Base-by-base conservation (phyloP, 129 eudicot genomes). In the Smallanthus sonchifolius region DNA sequence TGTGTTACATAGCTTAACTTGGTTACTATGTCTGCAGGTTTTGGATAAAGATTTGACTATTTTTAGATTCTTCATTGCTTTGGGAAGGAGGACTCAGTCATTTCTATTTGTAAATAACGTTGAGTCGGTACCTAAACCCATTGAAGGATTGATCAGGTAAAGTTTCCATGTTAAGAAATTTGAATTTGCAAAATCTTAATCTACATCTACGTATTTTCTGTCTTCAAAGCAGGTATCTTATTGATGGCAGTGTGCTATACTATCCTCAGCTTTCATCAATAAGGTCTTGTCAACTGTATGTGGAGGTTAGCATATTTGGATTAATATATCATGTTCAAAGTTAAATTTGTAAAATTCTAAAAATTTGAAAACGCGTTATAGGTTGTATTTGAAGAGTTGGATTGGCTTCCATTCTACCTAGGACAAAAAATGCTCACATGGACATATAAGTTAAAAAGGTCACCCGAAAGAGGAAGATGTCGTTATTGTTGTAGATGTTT, bases 381-480 rank as follows among this genome's bases (percentile, higher is more conserved):
- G 99, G 97, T 95, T 81, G 99, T 95, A 44, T 95, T 96, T 80
- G 99, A 95, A 85, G 99, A 95, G 86, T 84, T 95, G 74, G 97
- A 95, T 62, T 95, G 99, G 99, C 96, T 95, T 82, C 91, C 91
- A 10, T 91, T 95, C 75, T 95, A 91, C 79, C 97, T 87, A 34
- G 90, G 93, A 67, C 77, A 64, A 81, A 37, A 95, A 85, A 73
- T 59, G 81, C 48, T 72, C 82, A 2, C 85, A 68, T 80, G 97
- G 87, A 38, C 96, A 87, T 81, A 86, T 83, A 79, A 82, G 77
- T 64, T 82, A 76, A 72, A 84, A 82, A 73, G 78, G 79, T 69
- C 96, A 94, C 54, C 96, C 97, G 43, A 88, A 87, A 77, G 71
- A 84, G 39, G 99, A 88, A 79, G 96, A 97, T 47, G 77, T 95